Evolutionary conservation across 495 filamentous ascomycete species (phyloP), one percentile per base, ranked within the genome.

Genomic region (Poronia punctata): DNA sequence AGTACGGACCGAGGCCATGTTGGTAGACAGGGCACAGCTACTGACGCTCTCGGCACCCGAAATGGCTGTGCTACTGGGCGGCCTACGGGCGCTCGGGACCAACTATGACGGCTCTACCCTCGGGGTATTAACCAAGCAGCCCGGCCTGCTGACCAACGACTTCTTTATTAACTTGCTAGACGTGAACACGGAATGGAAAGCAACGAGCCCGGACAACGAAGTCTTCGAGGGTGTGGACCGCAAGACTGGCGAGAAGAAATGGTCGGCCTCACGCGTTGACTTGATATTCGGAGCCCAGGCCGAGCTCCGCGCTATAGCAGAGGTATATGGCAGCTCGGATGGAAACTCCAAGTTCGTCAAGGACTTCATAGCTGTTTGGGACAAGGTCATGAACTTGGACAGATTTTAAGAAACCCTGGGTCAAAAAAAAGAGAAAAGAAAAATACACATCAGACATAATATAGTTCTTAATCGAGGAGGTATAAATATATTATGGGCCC

Each of bases 141-240:
- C 80, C 0, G 82, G 82, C 36, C 60, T 74, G 54, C 72, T 86
- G 44, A 82, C 76, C 59, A 83, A 82, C 55, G 82, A 86, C 65
- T 86, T 80, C 70, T 86, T 86, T 54, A 72, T 80, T 55, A 84
- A 84, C 66, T 68, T 86, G 18, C 67, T 86, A 8, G 82, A 86
- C 54, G 71, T 71, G 56, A 62, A 54, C 66, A 82, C 77, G 1
- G 64, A 53, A 17, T 84, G 81, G 82, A 78, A 78, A 67, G 43
- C 74, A 11, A 56, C 53, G 9, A 62, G 61, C 34, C 56, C 54
- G 8, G 65, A 60, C 35, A 51, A 57, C 35, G 79, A 83, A 40
- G 11, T 68, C 29, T 86, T 72, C 50, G 74, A 82, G 53, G 82
- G 79, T 27, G 40, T 58, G 2, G 80, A 84, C 62, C 77, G 75